phyloP scores from a whole-genome alignment of 1,284 basidiomycete genomes.

The Heterobasidion parviporum region DNA sequence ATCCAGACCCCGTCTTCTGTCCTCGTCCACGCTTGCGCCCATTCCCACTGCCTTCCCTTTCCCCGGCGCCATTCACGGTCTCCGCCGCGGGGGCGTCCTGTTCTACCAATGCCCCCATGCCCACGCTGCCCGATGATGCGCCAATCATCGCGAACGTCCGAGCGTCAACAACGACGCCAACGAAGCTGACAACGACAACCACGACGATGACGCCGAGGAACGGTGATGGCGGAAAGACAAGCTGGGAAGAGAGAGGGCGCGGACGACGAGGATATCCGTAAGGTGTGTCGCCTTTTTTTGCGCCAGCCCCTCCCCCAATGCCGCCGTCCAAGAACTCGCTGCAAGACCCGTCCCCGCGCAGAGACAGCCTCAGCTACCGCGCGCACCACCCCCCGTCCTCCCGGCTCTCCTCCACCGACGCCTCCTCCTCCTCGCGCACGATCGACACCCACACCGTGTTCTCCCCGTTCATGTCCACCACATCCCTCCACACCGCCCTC shows the following conservation, averaged over 20 bases:
- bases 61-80: too few relatives aligned
- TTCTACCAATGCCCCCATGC: too few relatives aligned
- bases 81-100: too few relatives aligned
- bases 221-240: conserved; percentile 45
- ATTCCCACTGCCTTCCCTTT: too few relatives aligned
- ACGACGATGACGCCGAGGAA: conserved; percentile 24
- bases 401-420: not conserved
- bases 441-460: conserved; percentile 7
- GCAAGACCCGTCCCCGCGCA: not conserved
- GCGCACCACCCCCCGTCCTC: not conserved
- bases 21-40: too few relatives aligned
- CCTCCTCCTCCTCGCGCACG: conserved; percentile 2
- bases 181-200: too few relatives aligned
- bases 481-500: not conserved
- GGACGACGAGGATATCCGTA: conserved; percentile 32
- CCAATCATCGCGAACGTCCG: too few relatives aligned
- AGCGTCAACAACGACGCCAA: too few relatives aligned
- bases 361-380: not conserved
- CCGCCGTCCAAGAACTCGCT: not conserved
- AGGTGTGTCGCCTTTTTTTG: too few relatives aligned
- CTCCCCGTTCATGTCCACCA: conserved; percentile 6
- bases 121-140: too few relatives aligned
- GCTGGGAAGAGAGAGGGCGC: conserved; percentile 63
- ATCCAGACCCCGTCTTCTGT: too few relatives aligned
- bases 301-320: not conserved